A percentile compares a stretch with the other conserved stretches of the same genome.
phyloP scores from a whole-genome alignment of 2,329 filamentous ascomycete genomes.

The Pleoardoris graminearum region DNA sequence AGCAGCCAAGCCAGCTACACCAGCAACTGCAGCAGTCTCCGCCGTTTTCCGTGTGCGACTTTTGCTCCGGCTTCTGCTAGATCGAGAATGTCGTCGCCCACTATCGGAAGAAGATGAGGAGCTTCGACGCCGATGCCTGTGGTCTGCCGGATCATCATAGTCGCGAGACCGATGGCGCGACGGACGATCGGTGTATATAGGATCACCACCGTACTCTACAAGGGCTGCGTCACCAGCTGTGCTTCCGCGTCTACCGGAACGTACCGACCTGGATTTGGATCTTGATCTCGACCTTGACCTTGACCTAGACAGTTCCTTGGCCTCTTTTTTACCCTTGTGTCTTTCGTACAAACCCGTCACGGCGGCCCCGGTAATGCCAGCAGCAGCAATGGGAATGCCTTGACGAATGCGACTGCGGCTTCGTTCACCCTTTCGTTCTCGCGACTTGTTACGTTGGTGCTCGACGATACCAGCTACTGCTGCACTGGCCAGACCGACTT shows the following conservation, averaged over 20 bases:
- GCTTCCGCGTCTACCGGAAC: conserved; percentile 48
- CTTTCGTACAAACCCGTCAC: conserved; percentile 66
- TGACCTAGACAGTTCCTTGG: conserved; percentile 51
- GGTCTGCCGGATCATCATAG: conserved; percentile 47
- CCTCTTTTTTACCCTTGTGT: conserved; percentile 62
- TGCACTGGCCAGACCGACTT: conserved; percentile 65
- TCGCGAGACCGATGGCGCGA: conserved; percentile 46
- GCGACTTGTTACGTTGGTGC: conserved; percentile 61
- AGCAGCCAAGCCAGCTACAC: conserved; percentile 60
- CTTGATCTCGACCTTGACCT: conserved; percentile 46
- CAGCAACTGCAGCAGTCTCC: conserved; percentile 61
- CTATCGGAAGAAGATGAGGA: conserved; percentile 48
- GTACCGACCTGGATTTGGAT: conserved; percentile 52
- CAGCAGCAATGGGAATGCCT: conserved; percentile 63
- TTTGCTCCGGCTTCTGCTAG: conserved; percentile 47
- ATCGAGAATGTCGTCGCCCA: conserved; percentile 39
- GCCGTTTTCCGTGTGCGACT: conserved; percentile 57
- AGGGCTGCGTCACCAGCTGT: conserved; percentile 55
- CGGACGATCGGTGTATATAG: conserved; percentile 59
- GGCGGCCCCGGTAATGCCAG: conserved; percentile 64
- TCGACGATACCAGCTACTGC: conserved; percentile 65
- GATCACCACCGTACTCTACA: conserved; percentile 67
- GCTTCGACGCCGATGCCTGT: conserved; percentile 49
- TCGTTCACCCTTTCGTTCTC: conserved; percentile 55
- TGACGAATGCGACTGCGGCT: conserved; percentile 60